Percentiles rank a stretch among this genome's conserved stretches.
Conservation (phyloP, 176 grass and related monocot genomes). For the Dendrocalamus sinicus region DNA sequence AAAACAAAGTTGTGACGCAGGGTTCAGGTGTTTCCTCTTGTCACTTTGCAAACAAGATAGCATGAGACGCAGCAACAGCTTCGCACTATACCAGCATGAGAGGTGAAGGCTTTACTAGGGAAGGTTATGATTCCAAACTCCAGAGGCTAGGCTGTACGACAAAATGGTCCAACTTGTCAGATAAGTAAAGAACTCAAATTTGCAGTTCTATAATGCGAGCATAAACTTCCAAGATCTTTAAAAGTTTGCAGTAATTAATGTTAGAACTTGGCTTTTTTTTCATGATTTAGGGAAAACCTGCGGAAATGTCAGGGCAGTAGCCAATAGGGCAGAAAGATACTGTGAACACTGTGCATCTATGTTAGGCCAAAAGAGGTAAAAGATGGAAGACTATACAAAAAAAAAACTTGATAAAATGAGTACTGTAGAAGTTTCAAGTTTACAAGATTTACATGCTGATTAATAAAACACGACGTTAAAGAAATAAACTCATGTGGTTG, state of each 20-base stretch:
- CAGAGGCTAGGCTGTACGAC: constrained; percentile 32
- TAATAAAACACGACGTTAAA: neutral
- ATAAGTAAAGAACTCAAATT: constrained; percentile 25
- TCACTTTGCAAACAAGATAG: constrained; percentile 33
- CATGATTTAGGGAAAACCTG: constrained; percentile 25
- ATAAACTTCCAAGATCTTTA: constrained; percentile 21
- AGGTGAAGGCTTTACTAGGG: constrained; percentile 25
- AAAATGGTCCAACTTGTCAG: constrained; percentile 38
- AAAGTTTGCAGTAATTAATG: constrained; percentile 11
- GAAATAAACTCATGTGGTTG: neutral
- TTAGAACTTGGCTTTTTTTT: neutral
- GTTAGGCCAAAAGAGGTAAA: constrained; percentile 17
- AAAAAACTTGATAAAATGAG: neutral
- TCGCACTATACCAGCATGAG: constrained; percentile 32
- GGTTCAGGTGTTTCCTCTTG: constrained; percentile 42
- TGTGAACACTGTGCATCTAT: constrained; percentile 14
- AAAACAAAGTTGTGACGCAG: constrained; percentile 2
- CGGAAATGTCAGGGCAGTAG: constrained; percentile 26
- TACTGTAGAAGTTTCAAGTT: neutral
- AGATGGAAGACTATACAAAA: constrained; percentile 1
- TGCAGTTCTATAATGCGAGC: constrained; percentile 19
- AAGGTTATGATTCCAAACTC: constrained; percentile 31
- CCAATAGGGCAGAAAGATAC: constrained; percentile 29
- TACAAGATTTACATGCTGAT: neutral
- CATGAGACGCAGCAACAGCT: constrained; percentile 8